Conservation (phyloP, 306 rosid species). For the Sphenostylis stenocarpa region DNA sequence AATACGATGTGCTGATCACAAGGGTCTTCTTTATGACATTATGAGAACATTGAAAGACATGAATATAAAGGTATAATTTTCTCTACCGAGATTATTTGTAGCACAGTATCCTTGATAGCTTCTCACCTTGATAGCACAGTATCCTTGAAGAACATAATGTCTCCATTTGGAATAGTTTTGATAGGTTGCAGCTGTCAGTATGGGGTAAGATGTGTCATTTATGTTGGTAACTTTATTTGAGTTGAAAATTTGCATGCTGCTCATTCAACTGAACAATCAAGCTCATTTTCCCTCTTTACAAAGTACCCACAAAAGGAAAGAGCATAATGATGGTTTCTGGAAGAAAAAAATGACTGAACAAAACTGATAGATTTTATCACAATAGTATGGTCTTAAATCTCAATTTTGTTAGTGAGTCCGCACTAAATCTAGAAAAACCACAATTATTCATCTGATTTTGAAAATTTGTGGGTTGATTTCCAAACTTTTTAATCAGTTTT, state of each 20-base stretch:
- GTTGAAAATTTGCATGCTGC: background rate
- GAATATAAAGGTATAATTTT: slow-evolving; percentile 56
- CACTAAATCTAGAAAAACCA: background rate
- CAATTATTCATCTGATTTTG: background rate
- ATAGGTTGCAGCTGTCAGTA: background rate
- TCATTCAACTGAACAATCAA: background rate
- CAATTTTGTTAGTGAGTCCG: background rate
- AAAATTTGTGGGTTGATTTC: background rate
- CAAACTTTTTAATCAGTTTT: background rate
- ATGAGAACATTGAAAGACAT: slow-evolving; percentile 79
- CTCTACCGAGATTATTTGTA: background rate
- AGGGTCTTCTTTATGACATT: slow-evolving; percentile 73
- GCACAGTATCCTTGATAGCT: background rate
- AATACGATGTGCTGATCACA: slow-evolving; percentile 66
- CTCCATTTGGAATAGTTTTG: slow-evolving; percentile 17
- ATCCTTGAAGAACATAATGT: background rate
- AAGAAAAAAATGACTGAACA: background rate
- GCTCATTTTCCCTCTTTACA: background rate
- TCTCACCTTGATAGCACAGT: background rate
- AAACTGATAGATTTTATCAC: background rate
- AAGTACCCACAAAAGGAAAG: background rate
- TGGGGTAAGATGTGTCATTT: slow-evolving; percentile 1
- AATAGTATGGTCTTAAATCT: background rate
- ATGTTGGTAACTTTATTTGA: slow-evolving; percentile 1
- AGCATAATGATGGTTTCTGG: background rate